Percentiles rank a stretch among this genome's conserved stretches.
Conservation (phyloP, 768 basidiomycete genomes). For the Melanogaster broomeanus region DNA sequence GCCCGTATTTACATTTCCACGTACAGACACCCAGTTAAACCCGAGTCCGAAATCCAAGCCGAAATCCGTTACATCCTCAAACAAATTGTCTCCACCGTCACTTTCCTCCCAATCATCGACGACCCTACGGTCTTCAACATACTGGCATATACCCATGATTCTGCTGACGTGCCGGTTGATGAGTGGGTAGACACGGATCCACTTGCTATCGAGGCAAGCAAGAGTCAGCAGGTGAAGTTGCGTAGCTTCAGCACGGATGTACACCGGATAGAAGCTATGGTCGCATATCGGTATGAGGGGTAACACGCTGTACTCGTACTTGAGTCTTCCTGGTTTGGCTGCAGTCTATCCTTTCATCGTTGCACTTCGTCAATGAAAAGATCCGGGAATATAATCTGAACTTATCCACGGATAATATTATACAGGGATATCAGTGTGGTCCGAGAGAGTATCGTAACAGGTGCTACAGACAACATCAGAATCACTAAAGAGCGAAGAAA, state of each 20-base stretch:
- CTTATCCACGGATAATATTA: background rate
- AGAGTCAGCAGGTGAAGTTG: conserved; percentile 92
- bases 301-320: conserved; percentile 30
- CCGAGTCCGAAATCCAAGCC: conserved; percentile 89
- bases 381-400: conserved; percentile 2
- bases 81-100: conserved; percentile 96
- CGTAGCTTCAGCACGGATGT: conserved; percentile 96
- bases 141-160: conserved; percentile 90
- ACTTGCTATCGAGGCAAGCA: conserved; percentile 87
- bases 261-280: conserved; percentile 98
- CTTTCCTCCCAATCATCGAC: conserved; percentile 93
- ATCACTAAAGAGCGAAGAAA: background rate
- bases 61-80: conserved; percentile 98
- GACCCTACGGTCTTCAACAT: conserved; percentile 98
- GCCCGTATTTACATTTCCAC: background rate
- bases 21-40: conserved; percentile 57
- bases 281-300: conserved; percentile 93
- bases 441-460: background rate
- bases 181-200: conserved; percentile 98
- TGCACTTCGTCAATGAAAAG: background rate
- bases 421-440: background rate
- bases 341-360: conserved; percentile 1
- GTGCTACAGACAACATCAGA: background rate
- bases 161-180: conserved; percentile 86
- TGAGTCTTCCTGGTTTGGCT: background rate